Base-by-base conservation (phyloP, 1,284 basidiomycete genomes). In the Coniophora puteana region DNA sequence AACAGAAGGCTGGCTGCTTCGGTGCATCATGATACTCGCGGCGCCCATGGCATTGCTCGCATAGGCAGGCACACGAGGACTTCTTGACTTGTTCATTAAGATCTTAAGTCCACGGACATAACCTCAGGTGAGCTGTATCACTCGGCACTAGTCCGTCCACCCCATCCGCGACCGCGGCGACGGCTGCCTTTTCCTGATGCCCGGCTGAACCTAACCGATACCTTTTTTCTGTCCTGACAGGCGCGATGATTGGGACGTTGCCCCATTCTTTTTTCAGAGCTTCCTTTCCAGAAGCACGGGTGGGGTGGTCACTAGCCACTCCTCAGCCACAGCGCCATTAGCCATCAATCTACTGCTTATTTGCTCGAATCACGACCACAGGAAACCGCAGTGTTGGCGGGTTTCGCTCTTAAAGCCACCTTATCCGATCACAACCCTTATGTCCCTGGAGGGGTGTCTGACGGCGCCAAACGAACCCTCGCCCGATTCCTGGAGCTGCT, bases 61-160 rank as follows among this genome's bases (percentile, higher is more conserved):
- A 55, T 51, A 59, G 55, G 14, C 62, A 64, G 63, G 57, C 44
- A 60, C 61, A 57, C 54, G 57, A 57, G 59, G 59, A 48, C 49
- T 59, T 63, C 61, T 58, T 55, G 50, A 59, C 58, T 52, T 54
- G 56, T 61, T 50, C 40, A 59, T 59, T 59, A 63, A 63, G n/a
- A n/a, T n/a, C 58, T 60, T 60, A 60, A 60, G 51, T 60, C 58
- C 58, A 65, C 58, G 58, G 58, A 65, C 58, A 63, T 60, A 54
- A 49, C 14, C 54, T 41, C 55, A 52, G 51, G 40, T 58, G 43
- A 48, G 52, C 49, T 36, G 54, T 46, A 43, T 39, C 60, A 55
- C 49, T 59, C 58, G 61, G 61, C 61, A 59, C 51, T 49, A 48
- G 26, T 57, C 49, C 38, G 34, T 47, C 62, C n/a, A n/a, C n/a